Evolutionary conservation across 495 filamentous ascomycete genomes (phyloP).

Genomic region (Symbiotaphrina buchneri): DNA sequence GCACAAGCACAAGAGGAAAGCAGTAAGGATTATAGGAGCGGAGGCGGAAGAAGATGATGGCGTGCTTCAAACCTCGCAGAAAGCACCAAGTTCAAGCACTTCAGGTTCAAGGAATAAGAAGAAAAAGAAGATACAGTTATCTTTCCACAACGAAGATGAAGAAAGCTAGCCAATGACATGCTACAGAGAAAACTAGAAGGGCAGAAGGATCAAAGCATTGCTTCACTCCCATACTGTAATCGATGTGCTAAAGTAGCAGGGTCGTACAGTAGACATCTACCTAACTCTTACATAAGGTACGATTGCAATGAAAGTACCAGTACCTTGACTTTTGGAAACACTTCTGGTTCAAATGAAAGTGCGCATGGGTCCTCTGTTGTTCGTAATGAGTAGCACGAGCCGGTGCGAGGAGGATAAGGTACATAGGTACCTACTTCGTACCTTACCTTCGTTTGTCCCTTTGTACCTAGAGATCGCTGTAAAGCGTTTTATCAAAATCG

Average conservation of each 20-base stretch:
- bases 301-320: neutral
- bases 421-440: no score
- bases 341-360: no score
- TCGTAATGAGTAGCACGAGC: no score
- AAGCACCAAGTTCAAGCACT: neutral
- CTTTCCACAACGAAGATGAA: constrained; percentile 4
- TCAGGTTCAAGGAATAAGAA: constrained; percentile 2
- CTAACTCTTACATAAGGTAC: neutral
- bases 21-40: constrained; percentile 3
- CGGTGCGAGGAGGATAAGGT: no score
- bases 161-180: neutral
- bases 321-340: neutral
- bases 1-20: constrained; percentile 5
- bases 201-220: neutral
- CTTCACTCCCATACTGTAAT: no score
- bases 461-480: no score
- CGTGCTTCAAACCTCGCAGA: neutral
- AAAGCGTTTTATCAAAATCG: no score
- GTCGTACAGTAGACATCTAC: constrained; percentile 1
- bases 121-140: constrained; percentile 6
- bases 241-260: neutral
- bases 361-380: no score
- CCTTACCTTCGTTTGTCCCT: no score
- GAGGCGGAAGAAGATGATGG: constrained; percentile 2
- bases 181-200: neutral